Conservation (phyloP, 306 rosid genomes). For the Ceratonia siliqua region DNA sequence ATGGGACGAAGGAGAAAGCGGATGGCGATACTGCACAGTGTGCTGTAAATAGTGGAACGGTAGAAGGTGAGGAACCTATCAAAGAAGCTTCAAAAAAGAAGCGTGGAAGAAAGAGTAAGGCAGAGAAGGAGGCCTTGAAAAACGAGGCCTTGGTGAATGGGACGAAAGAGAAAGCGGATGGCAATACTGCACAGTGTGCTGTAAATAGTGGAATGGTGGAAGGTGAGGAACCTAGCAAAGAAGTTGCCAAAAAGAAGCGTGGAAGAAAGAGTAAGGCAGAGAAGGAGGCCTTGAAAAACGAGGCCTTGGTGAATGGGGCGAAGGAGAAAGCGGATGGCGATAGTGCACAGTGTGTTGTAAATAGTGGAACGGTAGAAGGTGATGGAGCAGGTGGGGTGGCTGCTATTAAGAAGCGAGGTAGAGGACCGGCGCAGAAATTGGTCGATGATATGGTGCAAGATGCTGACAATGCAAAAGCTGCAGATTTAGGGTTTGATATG, state of each 20-base stretch:
- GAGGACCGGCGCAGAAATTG: neutral
- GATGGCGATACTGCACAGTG: neutral
- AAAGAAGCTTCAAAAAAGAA: neutral
- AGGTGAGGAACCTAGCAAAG: neutral
- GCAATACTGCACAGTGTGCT: too few relatives aligned
- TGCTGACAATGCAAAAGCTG: neutral
- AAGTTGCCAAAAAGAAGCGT: neutral
- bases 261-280: conserved; percentile 8
- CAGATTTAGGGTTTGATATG: neutral
- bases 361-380: neutral
- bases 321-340: neutral
- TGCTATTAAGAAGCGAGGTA: neutral
- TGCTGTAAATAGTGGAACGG: neutral
- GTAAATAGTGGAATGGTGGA: too few relatives aligned
- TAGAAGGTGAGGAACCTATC: neutral
- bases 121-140: neutral
- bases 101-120: conserved; percentile 27
- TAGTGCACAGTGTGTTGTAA: neutral
- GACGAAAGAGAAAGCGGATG: neutral
- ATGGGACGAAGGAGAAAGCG: neutral
- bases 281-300: neutral
- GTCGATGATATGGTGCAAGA: neutral
- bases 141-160: neutral
- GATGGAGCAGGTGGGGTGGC: neutral
- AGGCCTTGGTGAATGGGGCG: neutral